Base-by-base conservation (phyloP, 179 eudicot species). In the Pouteria campechiana region DNA sequence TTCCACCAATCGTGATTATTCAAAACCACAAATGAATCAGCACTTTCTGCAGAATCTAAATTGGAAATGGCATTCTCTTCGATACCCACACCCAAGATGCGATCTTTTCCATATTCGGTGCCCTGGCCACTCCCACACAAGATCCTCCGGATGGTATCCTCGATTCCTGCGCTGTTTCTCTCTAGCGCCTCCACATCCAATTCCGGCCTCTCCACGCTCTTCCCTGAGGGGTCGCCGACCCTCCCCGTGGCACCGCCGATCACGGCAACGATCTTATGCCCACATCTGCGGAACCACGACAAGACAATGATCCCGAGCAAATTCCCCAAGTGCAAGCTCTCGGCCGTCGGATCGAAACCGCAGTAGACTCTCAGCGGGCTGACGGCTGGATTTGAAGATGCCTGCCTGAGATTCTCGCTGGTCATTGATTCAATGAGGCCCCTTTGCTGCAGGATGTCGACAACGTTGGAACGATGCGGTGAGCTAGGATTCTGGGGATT, bases 1-100 rank as follows among this genome's bases (percentile, higher is more conserved):
- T 83, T 83, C 94, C 94, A 83, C 97, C 97, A 88, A 57, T 88
- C 92, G 38, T 75, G 78, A 61, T 88, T 88, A 61, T 88, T 80
- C 58, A 88, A 45, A 41, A 88, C 60, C 41, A 49, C 34, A 50
- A 70, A 67, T 0, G 58, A 59, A 35, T 43, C 48, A 3, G 53
- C 52, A 15, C 49, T 60, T n/a, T n/a, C n/a, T n/a, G n/a, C n/a
- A n/a, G n/a, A n/a, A n/a, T n/a, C n/a, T n/a, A n/a, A n/a, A n/a
- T n/a, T n/a, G n/a, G n/a, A n/a, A n/a, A n/a, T n/a, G n/a, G n/a
- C n/a, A n/a, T n/a, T n/a, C n/a, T n/a, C n/a, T n/a, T n/a, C n/a
- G n/a, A n/a, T n/a, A n/a, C n/a, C n/a, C n/a, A n/a, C n/a, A n/a
- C n/a, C n/a, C n/a, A n/a, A n/a, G n/a, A n/a, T n/a, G n/a, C n/a